Conservation (phyloP, 225 moss, liverwort and hornwort genomes). For the Bryoerythrophyllum caledonicum region DNA sequence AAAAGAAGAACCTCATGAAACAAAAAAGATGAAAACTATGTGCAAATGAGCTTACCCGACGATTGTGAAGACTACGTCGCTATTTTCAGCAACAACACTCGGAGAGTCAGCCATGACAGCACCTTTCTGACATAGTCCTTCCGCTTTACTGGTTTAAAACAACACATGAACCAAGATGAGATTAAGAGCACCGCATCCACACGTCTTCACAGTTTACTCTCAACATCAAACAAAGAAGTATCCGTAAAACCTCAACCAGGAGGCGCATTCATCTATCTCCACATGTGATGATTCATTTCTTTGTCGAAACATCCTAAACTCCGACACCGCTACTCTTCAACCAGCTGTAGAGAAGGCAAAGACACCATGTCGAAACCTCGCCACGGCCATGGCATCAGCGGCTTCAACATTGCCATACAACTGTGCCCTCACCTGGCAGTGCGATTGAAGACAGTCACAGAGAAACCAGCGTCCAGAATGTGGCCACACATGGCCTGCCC, state of each 20-base stretch:
- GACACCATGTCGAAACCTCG: not conserved
- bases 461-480: slow-evolving; percentile 83
- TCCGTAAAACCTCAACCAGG: not conserved
- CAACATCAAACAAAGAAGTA: not conserved
- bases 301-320: not conserved
- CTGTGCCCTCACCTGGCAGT: slow-evolving; percentile 62
- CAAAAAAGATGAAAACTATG: not conserved
- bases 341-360: not conserved
- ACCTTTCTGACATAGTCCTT: slow-evolving; percentile 68
- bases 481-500: slow-evolving; percentile 97
- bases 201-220: not conserved
- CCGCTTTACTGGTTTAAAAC: slow-evolving; percentile 67
- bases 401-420: not conserved
- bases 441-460: slow-evolving; percentile 82
- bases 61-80: slow-evolving; percentile 89
- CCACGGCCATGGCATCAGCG: not conserved
- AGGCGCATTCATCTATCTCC: not conserved
- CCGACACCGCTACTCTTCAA: not conserved
- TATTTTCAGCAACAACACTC: slow-evolving; percentile 67
- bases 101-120: slow-evolving; percentile 76
- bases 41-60: slow-evolving; percentile 63
- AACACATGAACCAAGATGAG: slow-evolving; percentile 6
- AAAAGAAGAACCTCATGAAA: slow-evolving; percentile 13
- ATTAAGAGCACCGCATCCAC: not conserved
- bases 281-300: not conserved